Base-by-base conservation (phyloP, 192 early-diverging fungal genomes). In the Pecoramyces ruminantium region DNA sequence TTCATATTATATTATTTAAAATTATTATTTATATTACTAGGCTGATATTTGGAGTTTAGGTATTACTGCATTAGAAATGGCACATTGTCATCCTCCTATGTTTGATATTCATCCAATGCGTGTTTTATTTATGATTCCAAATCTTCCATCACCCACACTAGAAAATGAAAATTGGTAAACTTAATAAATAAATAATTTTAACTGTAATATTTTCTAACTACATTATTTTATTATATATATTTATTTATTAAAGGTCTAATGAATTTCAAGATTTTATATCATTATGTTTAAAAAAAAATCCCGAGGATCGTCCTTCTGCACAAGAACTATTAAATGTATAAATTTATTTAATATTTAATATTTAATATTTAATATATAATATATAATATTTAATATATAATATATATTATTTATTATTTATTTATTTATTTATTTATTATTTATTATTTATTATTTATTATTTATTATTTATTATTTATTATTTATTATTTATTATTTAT, bases 211-310 rank as follows among this genome's bases (percentile, higher is more conserved):
- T n/a, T n/a, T n/a, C n/a, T n/a, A n/a, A n/a, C n/a, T n/a, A n/a
- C n/a, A n/a, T n/a, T n/a, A n/a, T n/a, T n/a, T n/a, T n/a, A n/a
- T n/a, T n/a, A n/a, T 28, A 28, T 29, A 5, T 82, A 67, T 13
- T 30, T 38, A 29, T 29, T 29, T 13, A 29, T 15, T 28, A n/a
- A 38, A 86, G 89, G 89, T 90, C 87, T 12, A 9, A 25, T 5
- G 85, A 85, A 34, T 91, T 91, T 85, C 79, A 81, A 29, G 81
- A 86, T 78, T 91, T 91, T 81, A 38, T 91, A 42, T 81, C 80
- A 13, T 34, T 78, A 5, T 91, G 90, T 80, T 79, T 91, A 29
- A 83, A 90, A 78, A 91, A 91, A 79, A 82, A 89, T 83, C 89
- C 90, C 16, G 88, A 85, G 29, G 78, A 84, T 81, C 84, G 90